Conservation (phyloP, 345 rosid species). For the Murraya koenigii region DNA sequence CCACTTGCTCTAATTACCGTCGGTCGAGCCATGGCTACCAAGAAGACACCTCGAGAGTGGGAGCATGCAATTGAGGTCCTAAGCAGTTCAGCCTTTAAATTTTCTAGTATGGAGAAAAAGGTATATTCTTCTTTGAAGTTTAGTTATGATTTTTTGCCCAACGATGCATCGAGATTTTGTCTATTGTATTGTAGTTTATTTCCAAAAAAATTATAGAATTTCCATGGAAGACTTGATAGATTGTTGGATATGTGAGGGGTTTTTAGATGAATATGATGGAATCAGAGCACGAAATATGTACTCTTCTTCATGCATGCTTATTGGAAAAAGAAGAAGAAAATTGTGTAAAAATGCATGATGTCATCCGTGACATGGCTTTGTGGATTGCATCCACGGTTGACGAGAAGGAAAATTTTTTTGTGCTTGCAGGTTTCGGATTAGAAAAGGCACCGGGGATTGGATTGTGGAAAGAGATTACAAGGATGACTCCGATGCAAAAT, state of each 20-base stretch:
- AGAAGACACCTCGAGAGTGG: background rate
- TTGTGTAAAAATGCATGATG: too few relatives aligned
- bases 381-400: background rate
- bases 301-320: background rate
- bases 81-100: background rate
- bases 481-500: slow-evolving; percentile 26
- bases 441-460: slow-evolving; percentile 14
- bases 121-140: background rate
- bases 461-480: slow-evolving; percentile 18
- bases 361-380: too few relatives aligned
- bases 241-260: background rate
- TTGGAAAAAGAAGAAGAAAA: background rate
- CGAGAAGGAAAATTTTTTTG: slow-evolving; percentile 11
- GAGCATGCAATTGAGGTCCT: background rate
- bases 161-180: background rate
- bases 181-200: background rate
- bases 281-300: too few relatives aligned
- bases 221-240: background rate
- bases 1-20: slow-evolving; percentile 6
- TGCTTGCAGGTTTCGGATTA: slow-evolving; percentile 12
- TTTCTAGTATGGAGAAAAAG: background rate
- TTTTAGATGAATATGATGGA: too few relatives aligned
- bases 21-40: background rate
- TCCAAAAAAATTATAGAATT: background rate
- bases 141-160: slow-evolving; percentile 1